These are phyloP conservation scores for Tetrahymena borealis DNA, from an alignment of 73 alveolate species.

Conservation along the genomic window DNA sequence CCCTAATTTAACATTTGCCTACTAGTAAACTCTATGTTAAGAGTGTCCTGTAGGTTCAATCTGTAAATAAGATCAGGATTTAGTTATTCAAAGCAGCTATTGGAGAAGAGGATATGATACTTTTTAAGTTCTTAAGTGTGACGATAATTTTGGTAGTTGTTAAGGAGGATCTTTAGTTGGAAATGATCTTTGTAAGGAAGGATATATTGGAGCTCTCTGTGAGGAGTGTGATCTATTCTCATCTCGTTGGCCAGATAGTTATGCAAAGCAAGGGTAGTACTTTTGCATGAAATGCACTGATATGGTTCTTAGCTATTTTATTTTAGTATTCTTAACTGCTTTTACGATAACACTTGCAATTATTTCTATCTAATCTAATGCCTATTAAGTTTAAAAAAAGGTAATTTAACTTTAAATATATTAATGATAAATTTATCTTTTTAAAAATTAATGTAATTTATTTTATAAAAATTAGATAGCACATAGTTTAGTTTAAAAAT, in stretches of 20 bases:
- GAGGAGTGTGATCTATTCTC: constrained; percentile 12
- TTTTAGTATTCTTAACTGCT: neutral
- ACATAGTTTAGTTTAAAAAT: neutral
- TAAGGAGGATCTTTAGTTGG: constrained; percentile 9
- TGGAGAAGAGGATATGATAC: neutral
- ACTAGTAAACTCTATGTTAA: neutral
- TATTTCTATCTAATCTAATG: neutral
- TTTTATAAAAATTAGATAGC: neutral
- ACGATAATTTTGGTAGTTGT: neutral
- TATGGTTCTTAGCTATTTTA: neutral
- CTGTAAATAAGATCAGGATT: neutral
- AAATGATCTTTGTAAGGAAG: neutral
- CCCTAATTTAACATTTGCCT: neutral
- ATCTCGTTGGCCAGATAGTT: neutral
- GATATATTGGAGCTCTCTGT: constrained; percentile 23
- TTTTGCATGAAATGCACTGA: neutral
- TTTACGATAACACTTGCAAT: neutral
- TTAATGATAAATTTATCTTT: neutral
- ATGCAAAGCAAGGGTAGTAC: neutral
- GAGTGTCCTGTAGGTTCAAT: neutral
- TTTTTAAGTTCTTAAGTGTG: neutral
- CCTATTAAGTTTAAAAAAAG: neutral
- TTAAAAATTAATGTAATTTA: neutral
- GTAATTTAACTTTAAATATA: neutral
- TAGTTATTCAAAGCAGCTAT: neutral